Conservation (phyloP, 192 early-diverging fungal genomes). For the Coemansia sp. region DNA sequence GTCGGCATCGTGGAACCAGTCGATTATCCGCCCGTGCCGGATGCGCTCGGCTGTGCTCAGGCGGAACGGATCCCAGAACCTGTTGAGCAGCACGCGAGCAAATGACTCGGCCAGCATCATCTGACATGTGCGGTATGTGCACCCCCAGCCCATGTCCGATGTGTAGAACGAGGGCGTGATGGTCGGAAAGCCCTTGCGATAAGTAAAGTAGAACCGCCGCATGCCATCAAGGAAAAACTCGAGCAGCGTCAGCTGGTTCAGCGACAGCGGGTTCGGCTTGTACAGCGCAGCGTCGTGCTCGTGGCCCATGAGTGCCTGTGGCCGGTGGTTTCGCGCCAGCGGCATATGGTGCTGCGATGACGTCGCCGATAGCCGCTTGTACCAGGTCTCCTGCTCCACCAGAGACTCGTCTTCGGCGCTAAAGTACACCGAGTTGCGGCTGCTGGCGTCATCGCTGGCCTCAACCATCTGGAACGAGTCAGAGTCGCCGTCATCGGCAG, state of each 20-base stretch:
- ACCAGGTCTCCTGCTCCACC: constrained; percentile 35
- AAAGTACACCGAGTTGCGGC: constrained; percentile 52
- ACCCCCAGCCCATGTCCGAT: constrained; percentile 57
- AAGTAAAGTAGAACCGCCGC: constrained; percentile 55
- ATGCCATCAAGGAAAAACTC: constrained; percentile 54
- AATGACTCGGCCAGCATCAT: constrained; percentile 55
- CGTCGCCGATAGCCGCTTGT: constrained; percentile 42
- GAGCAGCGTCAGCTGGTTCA: constrained; percentile 53
- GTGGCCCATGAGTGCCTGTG: neutral
- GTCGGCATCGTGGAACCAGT: constrained; percentile 53
- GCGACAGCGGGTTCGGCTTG: constrained; percentile 34
- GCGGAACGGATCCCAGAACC: constrained; percentile 53
- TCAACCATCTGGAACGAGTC: constrained; percentile 53
- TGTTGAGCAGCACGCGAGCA: constrained; percentile 46
- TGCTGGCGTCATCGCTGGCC: constrained; percentile 40
- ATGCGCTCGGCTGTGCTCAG: constrained; percentile 27
- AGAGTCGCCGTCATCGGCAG: constrained; percentile 24
- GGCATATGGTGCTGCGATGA: constrained; percentile 47
- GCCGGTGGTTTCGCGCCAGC: constrained; percentile 11
- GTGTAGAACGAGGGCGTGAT: constrained; percentile 57
- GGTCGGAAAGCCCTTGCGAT: constrained; percentile 52
- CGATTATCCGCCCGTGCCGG: constrained; percentile 42
- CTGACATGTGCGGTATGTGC: constrained; percentile 56
- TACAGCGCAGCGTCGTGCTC: constrained; percentile 7
- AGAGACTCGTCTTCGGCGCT: constrained; percentile 49